These are phyloP conservation scores for Capsella rubella DNA, from an alignment of 441 rosid genomes.

Conservation along the genomic window DNA sequence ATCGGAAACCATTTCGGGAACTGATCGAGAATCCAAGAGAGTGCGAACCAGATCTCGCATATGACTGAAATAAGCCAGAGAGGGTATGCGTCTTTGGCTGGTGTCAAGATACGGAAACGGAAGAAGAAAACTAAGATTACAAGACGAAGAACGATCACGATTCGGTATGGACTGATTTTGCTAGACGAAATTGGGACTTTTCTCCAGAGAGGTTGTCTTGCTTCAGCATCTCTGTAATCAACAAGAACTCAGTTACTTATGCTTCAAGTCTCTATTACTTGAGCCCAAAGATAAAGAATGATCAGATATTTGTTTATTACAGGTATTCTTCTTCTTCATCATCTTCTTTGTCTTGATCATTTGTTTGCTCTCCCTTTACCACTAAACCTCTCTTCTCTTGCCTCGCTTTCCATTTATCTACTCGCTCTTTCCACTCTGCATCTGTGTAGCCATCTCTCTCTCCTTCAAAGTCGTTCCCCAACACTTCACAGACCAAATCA, in stretches of 20 bases:
- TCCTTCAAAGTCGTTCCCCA: constrained; percentile 73
- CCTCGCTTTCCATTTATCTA: constrained; percentile 84
- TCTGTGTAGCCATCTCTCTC: constrained; percentile 69
- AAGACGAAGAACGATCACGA: constrained; percentile 82
- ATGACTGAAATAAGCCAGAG: constrained; percentile 90
- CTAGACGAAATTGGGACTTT: constrained; percentile 85
- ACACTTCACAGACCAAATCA: constrained; percentile 44
- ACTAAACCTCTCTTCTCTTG: constrained; percentile 88
- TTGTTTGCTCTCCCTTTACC: constrained; percentile 59
- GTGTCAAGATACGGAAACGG: constrained; percentile 85
- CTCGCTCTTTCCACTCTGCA: constrained; percentile 89
- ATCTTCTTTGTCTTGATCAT: constrained; percentile 66
- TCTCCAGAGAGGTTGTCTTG: constrained; percentile 90
- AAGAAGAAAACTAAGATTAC: constrained; percentile 75
- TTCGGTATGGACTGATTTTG: constrained; percentile 86
- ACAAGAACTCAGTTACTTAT: constrained; percentile 33
- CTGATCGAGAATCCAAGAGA: constrained; percentile 95
- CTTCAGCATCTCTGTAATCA: constrained; percentile 78
- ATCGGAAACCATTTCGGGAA: constrained; percentile 94
- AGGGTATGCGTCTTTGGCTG: constrained; percentile 84
- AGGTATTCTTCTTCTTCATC: constrained; percentile 81
- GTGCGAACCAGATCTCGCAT: constrained; percentile 91
- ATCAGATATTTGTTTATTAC: constrained; percentile 38
- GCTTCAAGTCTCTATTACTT: constrained; percentile 8
- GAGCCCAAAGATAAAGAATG: constrained; percentile 18